These are phyloP conservation scores for Fusarium sp. DNA, from an alignment of 2,329 filamentous ascomycete genomes.

Conservation along the genomic window DNA sequence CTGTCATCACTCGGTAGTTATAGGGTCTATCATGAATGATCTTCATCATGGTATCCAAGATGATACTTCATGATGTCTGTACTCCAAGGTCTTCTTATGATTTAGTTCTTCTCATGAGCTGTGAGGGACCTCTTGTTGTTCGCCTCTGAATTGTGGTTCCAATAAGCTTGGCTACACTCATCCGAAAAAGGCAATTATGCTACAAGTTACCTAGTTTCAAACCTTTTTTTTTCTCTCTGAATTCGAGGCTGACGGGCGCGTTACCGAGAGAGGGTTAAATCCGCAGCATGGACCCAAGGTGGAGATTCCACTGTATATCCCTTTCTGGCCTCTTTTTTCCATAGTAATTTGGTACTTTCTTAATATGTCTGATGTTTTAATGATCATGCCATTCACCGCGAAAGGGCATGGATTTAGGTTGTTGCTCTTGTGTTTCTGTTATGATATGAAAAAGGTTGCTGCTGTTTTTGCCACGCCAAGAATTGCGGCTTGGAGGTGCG, in stretches of 20 bases:
- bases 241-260: slow-evolving; percentile 41
- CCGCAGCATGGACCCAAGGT: slow-evolving; percentile 22
- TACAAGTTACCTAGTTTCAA: slow-evolving; percentile 26
- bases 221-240: neutral
- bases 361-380: neutral
- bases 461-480: slow-evolving; percentile 2
- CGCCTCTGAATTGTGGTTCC: slow-evolving; percentile 27
- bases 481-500: neutral
- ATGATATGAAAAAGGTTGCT: neutral
- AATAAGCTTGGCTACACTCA: slow-evolving; percentile 14
- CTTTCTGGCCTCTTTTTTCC: neutral
- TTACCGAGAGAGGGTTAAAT: slow-evolving; percentile 20
- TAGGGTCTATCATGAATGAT: slow-evolving; percentile 16
- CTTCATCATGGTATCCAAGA: slow-evolving; percentile 17
- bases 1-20: neutral
- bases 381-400: slow-evolving; percentile 4
- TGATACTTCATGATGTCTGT: neutral
- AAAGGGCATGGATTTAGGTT: slow-evolving; percentile 9
- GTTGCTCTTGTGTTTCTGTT: neutral
- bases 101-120: neutral
- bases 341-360: neutral
- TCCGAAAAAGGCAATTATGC: slow-evolving; percentile 29
- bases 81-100: too few relatives aligned
- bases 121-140: neutral
- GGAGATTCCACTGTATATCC: slow-evolving; percentile 14